Base-by-base conservation (phyloP, 805 yeast genomes). In the Saccharomycopsis olivae region DNA sequence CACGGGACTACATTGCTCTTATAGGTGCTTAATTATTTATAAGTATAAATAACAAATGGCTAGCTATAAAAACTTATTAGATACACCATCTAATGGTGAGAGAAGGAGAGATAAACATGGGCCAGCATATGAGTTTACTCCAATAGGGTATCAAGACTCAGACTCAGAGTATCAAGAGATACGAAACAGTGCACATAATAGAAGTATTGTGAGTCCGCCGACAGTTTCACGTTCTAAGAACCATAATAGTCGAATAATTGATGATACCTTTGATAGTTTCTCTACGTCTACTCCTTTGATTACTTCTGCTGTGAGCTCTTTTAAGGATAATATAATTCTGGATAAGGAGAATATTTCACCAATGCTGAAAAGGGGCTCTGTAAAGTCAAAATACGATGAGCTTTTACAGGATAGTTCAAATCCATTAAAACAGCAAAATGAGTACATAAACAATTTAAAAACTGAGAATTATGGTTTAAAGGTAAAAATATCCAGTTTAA, bases 401-500 rank as follows among this genome's bases (percentile, higher is more conserved):
- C 29, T 40, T 15, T 32, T 40, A 15, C 33, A 29, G 3, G 27
- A 40, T 33, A 32, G 30, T 9, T 40, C 47, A 10, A 37, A 57
- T 38, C 59, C 61, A 3, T 51, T 57, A 13, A 53, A 47, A 33
- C 57, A 51, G 28, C 60, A 57, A 45, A 54, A 56, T 39, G 52
- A 53, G 32, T 44, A 53, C 31, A 44, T 54, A 9, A 47, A 56
- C 14, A 53, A 54, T 41, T 55, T 68, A 24, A 56, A 61, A 40
- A 55, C 61, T 9, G 73, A 68, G 29, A 68, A 68, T 44, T 64
- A 62, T 47, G 64, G 63, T 39, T 53, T 68, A 47, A 68, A 65
- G 46, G 57, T 67, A 27, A 64, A 66, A 43, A 55, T 66, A 29
- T 65, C 68, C 2, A 62, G 66, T 3, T 52, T 66, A 23, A 60